phyloP scores from a whole-genome alignment of 371 early-diverging fungal species.

The Neoconidiobolus thromboides region DNA sequence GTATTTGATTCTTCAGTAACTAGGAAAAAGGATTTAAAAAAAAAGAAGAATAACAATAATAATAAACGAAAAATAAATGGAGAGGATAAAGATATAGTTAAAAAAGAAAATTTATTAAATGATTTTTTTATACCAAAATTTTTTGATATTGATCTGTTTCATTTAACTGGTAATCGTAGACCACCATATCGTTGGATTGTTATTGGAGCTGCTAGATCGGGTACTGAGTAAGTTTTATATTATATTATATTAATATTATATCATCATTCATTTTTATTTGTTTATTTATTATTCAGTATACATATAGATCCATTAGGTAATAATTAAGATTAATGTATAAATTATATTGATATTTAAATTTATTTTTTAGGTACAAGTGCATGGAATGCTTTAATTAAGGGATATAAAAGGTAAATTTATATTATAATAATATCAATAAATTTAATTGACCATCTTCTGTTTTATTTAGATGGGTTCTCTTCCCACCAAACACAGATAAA shows the following conservation, averaged over 20 bases:
- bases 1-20: constrained; percentile 56
- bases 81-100: not conserved
- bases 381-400: constrained; percentile 38
- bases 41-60: constrained; percentile 3
- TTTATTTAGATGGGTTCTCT: constrained; percentile 37
- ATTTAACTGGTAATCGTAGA: constrained; percentile 35
- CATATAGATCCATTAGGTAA: no score
- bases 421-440: not conserved
- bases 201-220: constrained; percentile 37
- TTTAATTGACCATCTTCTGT: not conserved
- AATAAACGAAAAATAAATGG: no score
- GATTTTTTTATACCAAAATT: constrained; percentile 54
- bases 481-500: constrained; percentile 38
- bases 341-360: constrained; percentile 1
- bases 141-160: constrained; percentile 57
- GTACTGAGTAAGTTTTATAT: constrained; percentile 14
- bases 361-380: constrained; percentile 30
- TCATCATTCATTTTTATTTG: no score
- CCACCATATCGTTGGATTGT: constrained; percentile 50
- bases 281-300: no score
- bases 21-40: constrained; percentile 16
- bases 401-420: constrained; percentile 26
- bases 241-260: no score
- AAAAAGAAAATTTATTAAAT: constrained; percentile 16
- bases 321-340: no score